Evolutionary conservation across 2,329 filamentous ascomycete genomes (phyloP).

Genomic region (Penicillium sp.): DNA sequence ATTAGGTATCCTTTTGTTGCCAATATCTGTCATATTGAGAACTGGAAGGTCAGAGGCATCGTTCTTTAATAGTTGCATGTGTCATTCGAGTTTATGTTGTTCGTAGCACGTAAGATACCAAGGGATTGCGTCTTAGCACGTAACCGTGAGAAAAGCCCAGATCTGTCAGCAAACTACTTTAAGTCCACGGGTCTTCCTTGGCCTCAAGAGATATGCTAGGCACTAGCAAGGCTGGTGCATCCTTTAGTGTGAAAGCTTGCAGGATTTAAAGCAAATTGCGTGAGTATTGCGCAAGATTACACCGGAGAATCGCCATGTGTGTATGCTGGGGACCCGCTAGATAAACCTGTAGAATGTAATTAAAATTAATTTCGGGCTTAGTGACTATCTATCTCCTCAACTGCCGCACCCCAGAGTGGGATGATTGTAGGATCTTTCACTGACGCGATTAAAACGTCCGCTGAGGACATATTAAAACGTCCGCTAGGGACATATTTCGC

Average conservation of each 20-base stretch:
- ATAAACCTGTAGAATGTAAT: neutral
- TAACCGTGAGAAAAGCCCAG: neutral
- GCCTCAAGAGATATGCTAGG: neutral
- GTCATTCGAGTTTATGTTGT: constrained; percentile 8
- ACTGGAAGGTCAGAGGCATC: fast-evolving
- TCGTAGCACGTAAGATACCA: neutral
- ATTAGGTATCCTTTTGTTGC: neutral
- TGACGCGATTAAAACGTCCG: neutral
- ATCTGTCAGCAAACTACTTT: neutral
- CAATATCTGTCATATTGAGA: neutral
- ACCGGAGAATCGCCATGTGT: neutral
- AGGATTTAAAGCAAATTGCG: neutral
- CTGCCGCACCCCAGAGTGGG: neutral
- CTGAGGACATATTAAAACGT: constrained; percentile 4
- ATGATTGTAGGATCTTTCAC: neutral
- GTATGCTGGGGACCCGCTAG: neutral
- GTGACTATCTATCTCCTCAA: neutral
- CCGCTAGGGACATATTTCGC: neutral
- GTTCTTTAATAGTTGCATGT: neutral
- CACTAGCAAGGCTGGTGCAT: neutral
- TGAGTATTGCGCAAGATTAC: neutral
- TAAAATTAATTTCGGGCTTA: neutral
- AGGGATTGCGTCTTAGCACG: constrained; percentile 6
- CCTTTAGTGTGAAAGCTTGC: neutral
- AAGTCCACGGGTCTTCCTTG: neutral